Percentiles rank a stretch among this genome's conserved stretches.
phyloP scores from a whole-genome alignment of 495 filamentous ascomycete genomes.

The Achaetomiella virescens region DNA sequence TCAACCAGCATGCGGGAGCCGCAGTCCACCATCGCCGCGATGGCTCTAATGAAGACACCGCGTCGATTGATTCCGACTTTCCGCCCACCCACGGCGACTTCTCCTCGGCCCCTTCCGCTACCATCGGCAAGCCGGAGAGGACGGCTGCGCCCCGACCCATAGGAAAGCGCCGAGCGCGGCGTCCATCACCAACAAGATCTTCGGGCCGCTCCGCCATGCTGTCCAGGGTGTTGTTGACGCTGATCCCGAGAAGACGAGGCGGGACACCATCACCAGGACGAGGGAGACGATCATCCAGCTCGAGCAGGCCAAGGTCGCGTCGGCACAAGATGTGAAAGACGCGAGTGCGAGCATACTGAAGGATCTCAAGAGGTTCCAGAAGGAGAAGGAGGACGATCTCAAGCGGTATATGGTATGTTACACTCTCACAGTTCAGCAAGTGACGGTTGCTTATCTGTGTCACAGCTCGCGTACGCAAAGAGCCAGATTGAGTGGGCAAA shows the following conservation, averaged over 20 bases:
- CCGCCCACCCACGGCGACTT: constrained; percentile 78
- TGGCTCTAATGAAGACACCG: constrained; percentile 57
- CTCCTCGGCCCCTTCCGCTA: constrained; percentile 53
- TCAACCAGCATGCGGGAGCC: constrained; percentile 53
- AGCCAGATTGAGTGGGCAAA: constrained; percentile 98
- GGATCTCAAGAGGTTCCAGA: constrained; percentile 87
- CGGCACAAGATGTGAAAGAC: constrained; percentile 84
- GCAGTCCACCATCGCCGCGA: constrained; percentile 45
- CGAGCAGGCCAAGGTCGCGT: constrained; percentile 80
- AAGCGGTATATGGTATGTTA: constrained; percentile 85
- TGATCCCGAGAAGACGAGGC: constrained; percentile 84
- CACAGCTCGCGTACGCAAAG: constrained; percentile 81
- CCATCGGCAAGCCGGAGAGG: constrained; percentile 49
- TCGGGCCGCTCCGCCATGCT: constrained; percentile 88
- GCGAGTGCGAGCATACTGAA: constrained; percentile 78
- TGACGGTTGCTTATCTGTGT: constrained; percentile 15
- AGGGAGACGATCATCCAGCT: constrained; percentile 68
- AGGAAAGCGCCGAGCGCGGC: constrained; percentile 70
- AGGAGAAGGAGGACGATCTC: constrained; percentile 89
- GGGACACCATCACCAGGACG: constrained; percentile 94
- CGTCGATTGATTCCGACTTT: constrained; percentile 89
- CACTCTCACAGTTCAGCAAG: background rate
- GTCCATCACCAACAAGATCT: constrained; percentile 87
- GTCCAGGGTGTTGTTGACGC: constrained; percentile 94
- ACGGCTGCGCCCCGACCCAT: constrained; percentile 43